Evolutionary conservation across 129 eudicot genomes (phyloP).

Genomic region (Apium graveolens): DNA sequence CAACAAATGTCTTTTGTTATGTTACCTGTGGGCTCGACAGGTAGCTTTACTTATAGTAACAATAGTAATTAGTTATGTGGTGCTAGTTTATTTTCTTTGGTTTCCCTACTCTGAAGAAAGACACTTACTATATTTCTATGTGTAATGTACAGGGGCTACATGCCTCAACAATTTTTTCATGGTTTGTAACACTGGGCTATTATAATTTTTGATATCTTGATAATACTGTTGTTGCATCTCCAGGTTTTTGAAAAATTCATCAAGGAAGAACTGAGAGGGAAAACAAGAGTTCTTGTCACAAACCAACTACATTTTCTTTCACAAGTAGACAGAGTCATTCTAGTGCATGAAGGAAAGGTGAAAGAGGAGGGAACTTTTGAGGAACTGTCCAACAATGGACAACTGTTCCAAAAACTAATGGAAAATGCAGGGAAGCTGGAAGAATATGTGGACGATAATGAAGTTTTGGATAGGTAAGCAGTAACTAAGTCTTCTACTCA

Average conservation of each 20-base stretch:
- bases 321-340: slow-evolving; percentile 76
- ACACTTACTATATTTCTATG: no score
- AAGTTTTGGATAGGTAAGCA: slow-evolving; percentile 74
- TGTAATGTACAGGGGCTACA: no score
- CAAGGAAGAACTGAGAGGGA: slow-evolving; percentile 72
- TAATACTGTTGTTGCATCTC: neutral
- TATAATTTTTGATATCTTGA: neutral
- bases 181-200: neutral
- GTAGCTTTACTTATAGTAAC: no score
- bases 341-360: slow-evolving; percentile 76
- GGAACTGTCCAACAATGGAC: slow-evolving; percentile 66
- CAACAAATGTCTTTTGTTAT: neutral
- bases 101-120: no score
- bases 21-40: no score
- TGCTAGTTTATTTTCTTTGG: no score
- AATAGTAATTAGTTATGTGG: no score
- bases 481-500: neutral
- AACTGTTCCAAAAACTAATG: slow-evolving; percentile 73
- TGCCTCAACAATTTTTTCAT: no score
- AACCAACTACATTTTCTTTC: slow-evolving; percentile 97
- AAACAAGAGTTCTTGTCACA: slow-evolving; percentile 89
- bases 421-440: slow-evolving; percentile 99
- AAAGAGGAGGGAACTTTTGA: slow-evolving; percentile 94
- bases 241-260: slow-evolving; percentile 90
- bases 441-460: slow-evolving; percentile 57